Conservation (phyloP, 257 asterid species). For the Nicotiana sylvestris region DNA sequence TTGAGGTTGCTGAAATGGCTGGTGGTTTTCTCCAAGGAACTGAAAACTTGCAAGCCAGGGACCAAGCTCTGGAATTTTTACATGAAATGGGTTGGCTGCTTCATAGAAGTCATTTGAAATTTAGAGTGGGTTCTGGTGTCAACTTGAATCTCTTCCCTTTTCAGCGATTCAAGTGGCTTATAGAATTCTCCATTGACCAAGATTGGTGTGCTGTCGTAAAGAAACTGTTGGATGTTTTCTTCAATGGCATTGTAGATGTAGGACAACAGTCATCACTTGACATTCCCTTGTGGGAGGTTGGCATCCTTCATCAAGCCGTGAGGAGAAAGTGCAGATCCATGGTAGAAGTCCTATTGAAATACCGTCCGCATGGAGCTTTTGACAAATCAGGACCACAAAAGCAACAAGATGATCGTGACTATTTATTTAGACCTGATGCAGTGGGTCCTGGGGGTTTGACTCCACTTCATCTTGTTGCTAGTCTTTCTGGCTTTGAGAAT, state of each 20-base stretch:
- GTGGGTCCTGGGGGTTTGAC: conserved; percentile 74
- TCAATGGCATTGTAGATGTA: conserved; percentile 72
- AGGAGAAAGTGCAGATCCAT: conserved; percentile 53
- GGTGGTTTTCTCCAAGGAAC: conserved; percentile 17
- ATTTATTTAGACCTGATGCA: conserved; percentile 64
- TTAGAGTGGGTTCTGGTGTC: conserved; percentile 32
- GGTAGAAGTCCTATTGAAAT: conserved; percentile 55
- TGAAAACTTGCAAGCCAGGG: conserved; percentile 28
- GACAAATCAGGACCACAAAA: conserved; percentile 13
- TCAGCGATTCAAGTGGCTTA: conserved; percentile 61
- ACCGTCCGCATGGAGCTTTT: conserved; percentile 28
- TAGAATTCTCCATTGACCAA: conserved; percentile 68
- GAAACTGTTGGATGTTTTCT: conserved; percentile 62
- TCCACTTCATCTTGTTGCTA: conserved; percentile 78
- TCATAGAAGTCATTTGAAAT: conserved; percentile 59
- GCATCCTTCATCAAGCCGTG: conserved; percentile 81
- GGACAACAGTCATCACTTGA: conserved; percentile 67
- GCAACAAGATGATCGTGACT: conserved; percentile 14
- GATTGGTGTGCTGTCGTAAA: conserved; percentile 67
- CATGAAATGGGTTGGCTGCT: conserved; percentile 93
- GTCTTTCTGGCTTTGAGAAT: conserved; percentile 46
- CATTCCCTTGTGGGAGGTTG: conserved; percentile 47
- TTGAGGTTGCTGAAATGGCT: conserved; percentile 23
- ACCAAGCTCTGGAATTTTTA: conserved; percentile 61
- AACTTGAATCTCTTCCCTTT: conserved; percentile 34